A percentile compares a stretch with the other conserved stretches of the same genome.
These are phyloP conservation scores for Ceratocystis eucalypticola DNA, from an alignment of 2,329 filamentous ascomycete species.

Conservation along the genomic window DNA sequence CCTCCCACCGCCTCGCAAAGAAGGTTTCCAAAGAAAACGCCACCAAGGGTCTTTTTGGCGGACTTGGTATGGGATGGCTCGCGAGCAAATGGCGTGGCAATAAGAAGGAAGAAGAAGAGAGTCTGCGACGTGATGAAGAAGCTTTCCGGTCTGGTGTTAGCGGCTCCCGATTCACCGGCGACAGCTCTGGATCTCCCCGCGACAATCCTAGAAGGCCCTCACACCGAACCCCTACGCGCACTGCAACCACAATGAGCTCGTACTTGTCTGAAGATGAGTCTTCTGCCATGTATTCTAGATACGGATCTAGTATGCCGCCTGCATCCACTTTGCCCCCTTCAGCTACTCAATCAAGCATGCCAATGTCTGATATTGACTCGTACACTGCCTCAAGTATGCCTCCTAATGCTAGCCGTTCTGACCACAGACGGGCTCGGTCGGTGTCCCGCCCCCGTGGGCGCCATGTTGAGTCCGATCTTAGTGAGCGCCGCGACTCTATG, in stretches of 20 bases:
- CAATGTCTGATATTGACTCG: slow-evolving; percentile 12
- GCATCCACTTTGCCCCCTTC: slow-evolving; percentile 8
- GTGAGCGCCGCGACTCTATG: slow-evolving; percentile 13
- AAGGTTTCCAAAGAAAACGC: slow-evolving; percentile 24
- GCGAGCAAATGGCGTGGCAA: slow-evolving; percentile 50
- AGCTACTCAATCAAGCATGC: slow-evolving; percentile 5
- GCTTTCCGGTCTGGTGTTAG: slow-evolving; percentile 46
- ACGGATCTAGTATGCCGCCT: neutral
- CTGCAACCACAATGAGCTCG: slow-evolving; percentile 10
- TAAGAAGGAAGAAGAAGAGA: slow-evolving; percentile 35
- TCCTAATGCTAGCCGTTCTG: slow-evolving; percentile 12
- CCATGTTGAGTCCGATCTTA: slow-evolving; percentile 15
- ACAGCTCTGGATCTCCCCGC: slow-evolving; percentile 35
- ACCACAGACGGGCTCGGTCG: slow-evolving; percentile 7
- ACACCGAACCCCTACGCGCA: slow-evolving; percentile 16
- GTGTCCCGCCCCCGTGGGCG: slow-evolving; percentile 11
- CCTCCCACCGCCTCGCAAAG: slow-evolving; percentile 39
- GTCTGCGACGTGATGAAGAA: slow-evolving; percentile 34
- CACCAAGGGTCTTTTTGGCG: slow-evolving; percentile 45
- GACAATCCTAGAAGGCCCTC: slow-evolving; percentile 23
- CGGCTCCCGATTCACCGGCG: slow-evolving; percentile 54
- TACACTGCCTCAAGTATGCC: slow-evolving; percentile 12
- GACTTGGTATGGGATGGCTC: slow-evolving; percentile 55
- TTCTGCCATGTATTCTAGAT: slow-evolving; percentile 7
- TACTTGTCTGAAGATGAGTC: slow-evolving; percentile 10